phyloP scores from a whole-genome alignment of 2,329 filamentous ascomycete species.

The Pseudocercospora pini-densiflorae region DNA sequence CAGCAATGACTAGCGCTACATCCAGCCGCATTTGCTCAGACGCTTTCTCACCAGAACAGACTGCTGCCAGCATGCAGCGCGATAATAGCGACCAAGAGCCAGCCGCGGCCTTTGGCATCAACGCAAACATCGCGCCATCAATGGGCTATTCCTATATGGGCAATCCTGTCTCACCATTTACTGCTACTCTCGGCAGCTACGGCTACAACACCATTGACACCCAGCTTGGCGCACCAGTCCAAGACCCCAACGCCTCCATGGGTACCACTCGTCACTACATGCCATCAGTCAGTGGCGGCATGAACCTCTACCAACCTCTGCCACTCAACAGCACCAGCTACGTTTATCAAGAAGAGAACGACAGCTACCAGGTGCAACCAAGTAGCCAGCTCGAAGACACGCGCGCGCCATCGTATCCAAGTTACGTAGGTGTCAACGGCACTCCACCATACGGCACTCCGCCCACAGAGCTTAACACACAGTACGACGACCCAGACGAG shows the following conservation, averaged over 20 bases:
- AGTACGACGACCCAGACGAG: neutral
- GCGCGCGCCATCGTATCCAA: neutral
- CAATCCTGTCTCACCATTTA: neutral
- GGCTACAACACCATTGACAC: neutral
- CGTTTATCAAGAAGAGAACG: neutral
- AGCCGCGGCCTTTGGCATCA: neutral
- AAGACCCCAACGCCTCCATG: neutral
- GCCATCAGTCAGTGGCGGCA: neutral
- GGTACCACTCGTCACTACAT: conserved; percentile 1
- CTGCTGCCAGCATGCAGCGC: neutral
- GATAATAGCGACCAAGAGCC: neutral
- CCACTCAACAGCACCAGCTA: neutral
- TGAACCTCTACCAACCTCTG: conserved; percentile 4
- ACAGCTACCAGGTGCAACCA: neutral
- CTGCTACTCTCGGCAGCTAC: neutral
- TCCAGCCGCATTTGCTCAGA: neutral
- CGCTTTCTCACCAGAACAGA: neutral
- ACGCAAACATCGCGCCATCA: neutral
- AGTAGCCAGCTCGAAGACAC: neutral
- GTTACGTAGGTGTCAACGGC: conserved; percentile 5
- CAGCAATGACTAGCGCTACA: conserved; percentile 1
- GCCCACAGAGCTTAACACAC: neutral
- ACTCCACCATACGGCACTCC: conserved; percentile 2
- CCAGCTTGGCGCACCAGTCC: neutral
- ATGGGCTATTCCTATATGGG: neutral